Base-by-base conservation (phyloP, 129 eudicot genomes). In the Lactuca saligna region DNA sequence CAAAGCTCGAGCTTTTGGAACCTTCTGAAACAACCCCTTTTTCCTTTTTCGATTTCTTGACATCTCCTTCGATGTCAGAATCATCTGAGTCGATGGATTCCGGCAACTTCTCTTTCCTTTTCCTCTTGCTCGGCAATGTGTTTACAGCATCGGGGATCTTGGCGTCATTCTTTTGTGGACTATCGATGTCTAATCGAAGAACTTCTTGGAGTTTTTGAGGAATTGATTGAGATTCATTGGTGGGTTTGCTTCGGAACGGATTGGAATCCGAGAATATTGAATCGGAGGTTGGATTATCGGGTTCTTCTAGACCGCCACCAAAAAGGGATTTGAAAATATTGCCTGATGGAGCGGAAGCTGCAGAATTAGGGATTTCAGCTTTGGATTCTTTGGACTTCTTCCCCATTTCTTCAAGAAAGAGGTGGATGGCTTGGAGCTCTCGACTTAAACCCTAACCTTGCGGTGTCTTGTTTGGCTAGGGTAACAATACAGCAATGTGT, bases 181-280 rank as follows among this genome's bases (percentile, higher is more conserved):
- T 75, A 35, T 66, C 72, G 59, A 60, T 13, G 68, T 70, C 75
- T 63, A 56, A 39, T 50, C 55, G 71, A 39, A 65, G 68, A 14
- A 70, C 41, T 32, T 66, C 39, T 72, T 70, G 67, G n/a, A 41
- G 68, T 8, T 61, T 35, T 29, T 78, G 15, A 12, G 51, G 51
- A 46, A 46, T 46, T 46, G 51, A 46, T 57, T 64, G 79, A 8
- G 81, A 71, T 34, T 57, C 46, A 9, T 68, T 75, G 32, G 39
- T 34, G 63, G 87, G 83, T 71, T 89, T 86, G 49, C 85, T 77
- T 46, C 85, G 73, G 35, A 88, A 92, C 0, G 98, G 98, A 53
- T 92, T 92, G 34, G 78, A 65, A 32, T 78, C 82, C 3, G 98
- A 88, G 65, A 92, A 92, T 57, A 92, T 73, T 37, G 95, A 86